A percentile compares a stretch with the other conserved stretches of the same genome.
phyloP scores from a whole-genome alignment of 169 alveolate genomes.

The Cryptosporidium sp. region DNA sequence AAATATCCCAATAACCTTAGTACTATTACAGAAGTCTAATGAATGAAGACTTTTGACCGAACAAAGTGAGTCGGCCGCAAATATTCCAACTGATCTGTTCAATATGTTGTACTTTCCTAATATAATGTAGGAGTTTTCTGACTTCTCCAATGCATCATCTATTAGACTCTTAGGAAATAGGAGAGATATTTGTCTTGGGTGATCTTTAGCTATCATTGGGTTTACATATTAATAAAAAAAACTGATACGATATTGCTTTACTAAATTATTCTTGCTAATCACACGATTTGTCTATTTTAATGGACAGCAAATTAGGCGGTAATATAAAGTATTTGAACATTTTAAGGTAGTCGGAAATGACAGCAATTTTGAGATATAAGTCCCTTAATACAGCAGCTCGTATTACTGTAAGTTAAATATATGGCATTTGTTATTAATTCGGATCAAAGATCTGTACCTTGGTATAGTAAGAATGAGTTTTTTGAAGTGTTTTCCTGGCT shows the following conservation, averaged over 20 bases:
- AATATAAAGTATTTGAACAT: not conserved
- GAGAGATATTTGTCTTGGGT: constrained; percentile 39
- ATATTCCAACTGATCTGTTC: constrained; percentile 30
- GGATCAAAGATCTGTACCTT: constrained; percentile 33
- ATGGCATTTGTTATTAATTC: constrained; percentile 25
- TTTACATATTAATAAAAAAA: constrained; percentile 10
- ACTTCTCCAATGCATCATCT: not conserved
- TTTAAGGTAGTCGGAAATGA: not conserved
- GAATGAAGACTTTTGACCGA: not conserved
- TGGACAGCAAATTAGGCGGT: constrained; percentile 38
- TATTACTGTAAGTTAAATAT: not conserved
- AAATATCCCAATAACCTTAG: constrained; percentile 22
- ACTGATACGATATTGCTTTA: constrained; percentile 2
- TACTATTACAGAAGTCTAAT: not conserved
- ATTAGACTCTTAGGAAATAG: not conserved
- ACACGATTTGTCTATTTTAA: constrained; percentile 15
- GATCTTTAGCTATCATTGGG: constrained; percentile 12
- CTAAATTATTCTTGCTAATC: not conserved
- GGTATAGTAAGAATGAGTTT: constrained; percentile 52
- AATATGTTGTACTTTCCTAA: constrained; percentile 23
- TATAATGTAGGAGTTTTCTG: not conserved
- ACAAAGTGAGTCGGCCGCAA: constrained; percentile 6
- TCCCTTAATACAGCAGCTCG: not conserved
- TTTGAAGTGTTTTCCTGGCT: constrained; percentile 56
- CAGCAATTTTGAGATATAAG: not conserved